phyloP scores from a whole-genome alignment of 2,329 filamentous ascomycete species.

The Plenodomus biglobosus region DNA sequence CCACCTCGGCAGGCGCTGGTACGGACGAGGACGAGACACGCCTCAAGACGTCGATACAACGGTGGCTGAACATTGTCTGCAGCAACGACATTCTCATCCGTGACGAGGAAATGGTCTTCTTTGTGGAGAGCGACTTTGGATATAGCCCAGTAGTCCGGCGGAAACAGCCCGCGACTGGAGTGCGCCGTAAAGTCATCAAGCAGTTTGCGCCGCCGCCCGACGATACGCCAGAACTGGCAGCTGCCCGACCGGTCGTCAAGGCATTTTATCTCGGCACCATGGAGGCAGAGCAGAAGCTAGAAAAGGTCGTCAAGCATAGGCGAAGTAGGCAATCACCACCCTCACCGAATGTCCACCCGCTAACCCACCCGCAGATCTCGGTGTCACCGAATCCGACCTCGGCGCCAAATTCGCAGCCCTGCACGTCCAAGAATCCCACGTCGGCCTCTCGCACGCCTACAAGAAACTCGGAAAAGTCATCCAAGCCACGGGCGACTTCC shows the following conservation, averaged over 20 bases:
- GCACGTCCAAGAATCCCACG: constrained; percentile 86
- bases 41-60: constrained; percentile 85
- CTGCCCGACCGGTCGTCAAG: constrained; percentile 88
- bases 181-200: constrained; percentile 92
- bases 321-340: constrained; percentile 64
- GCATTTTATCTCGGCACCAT: constrained; percentile 93
- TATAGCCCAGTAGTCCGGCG: constrained; percentile 94
- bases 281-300: constrained; percentile 96
- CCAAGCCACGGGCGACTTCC: constrained; percentile 90
- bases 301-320: constrained; percentile 87
- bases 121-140: constrained; percentile 98
- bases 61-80: constrained; percentile 94
- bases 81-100: constrained; percentile 88
- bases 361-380: constrained; percentile 67
- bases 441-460: constrained; percentile 84
- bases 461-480: constrained; percentile 92
- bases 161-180: constrained; percentile 95
- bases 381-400: constrained; percentile 88
- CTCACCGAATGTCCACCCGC: not conserved
- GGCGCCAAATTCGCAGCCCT: constrained; percentile 86
- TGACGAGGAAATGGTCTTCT: constrained; percentile 96
- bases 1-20: constrained; percentile 90
- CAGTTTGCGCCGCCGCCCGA: constrained; percentile 97
- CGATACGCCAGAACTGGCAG: constrained; percentile 90
- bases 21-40: constrained; percentile 93